These are phyloP conservation scores for Platanus orientalis DNA, from an alignment of 164 flowering plant genomes.

Conservation along the genomic window DNA sequence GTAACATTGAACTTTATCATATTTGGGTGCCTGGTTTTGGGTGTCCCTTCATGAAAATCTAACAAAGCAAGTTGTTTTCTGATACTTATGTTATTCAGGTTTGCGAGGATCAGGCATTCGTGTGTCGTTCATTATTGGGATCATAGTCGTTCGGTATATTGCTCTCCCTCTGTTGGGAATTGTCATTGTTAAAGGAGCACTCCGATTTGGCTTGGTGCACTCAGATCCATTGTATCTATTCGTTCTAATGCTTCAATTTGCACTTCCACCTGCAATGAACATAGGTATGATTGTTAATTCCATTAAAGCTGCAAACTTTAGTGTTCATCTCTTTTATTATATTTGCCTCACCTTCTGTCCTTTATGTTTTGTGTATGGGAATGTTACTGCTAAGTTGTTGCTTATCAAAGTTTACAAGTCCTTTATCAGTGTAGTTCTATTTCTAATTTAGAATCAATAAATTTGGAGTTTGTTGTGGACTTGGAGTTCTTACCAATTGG, in stretches of 20 bases:
- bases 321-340: too few relatives aligned
- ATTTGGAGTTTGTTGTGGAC: too few relatives aligned
- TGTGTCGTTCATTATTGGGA: slow-evolving; percentile 35
- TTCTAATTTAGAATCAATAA: too few relatives aligned
- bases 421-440: too few relatives aligned
- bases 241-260: slow-evolving; percentile 60
- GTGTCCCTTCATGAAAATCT: neutral
- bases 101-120: slow-evolving; percentile 33
- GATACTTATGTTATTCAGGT: slow-evolving; percentile 36
- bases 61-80: too few relatives aligned
- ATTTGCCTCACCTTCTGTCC: too few relatives aligned
- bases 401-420: too few relatives aligned
- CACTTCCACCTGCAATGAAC: slow-evolving; percentile 80
- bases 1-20: neutral
- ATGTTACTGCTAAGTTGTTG: too few relatives aligned
- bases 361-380: too few relatives aligned
- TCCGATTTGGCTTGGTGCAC: slow-evolving; percentile 36
- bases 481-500: too few relatives aligned
- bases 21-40: neutral
- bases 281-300: slow-evolving; percentile 37
- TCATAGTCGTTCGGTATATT: slow-evolving; percentile 48
- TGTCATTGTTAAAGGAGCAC: slow-evolving; percentile 45
- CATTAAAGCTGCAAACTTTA: neutral
- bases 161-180: slow-evolving; percentile 52
- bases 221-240: slow-evolving; percentile 57